Base-by-base conservation (phyloP, 2,329 filamentous ascomycete species). In the Trichoderma atroviride region DNA sequence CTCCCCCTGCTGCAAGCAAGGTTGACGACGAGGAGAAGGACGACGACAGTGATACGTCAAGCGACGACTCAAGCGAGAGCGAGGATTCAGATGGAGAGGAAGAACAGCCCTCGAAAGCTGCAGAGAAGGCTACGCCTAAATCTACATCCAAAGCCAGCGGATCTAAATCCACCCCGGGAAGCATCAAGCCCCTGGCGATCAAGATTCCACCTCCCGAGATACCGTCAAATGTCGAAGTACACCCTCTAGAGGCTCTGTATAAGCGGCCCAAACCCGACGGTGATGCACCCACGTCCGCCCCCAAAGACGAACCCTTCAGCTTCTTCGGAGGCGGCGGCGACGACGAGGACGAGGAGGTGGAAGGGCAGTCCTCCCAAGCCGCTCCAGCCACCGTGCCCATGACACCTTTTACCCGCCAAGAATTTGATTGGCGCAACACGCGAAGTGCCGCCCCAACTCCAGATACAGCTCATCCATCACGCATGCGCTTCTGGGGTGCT, bases 401-500 rank as follows among this genome's bases (percentile, higher is more conserved):
- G 79, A 97, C 95, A 0, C 95, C 95, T 0, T 97, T 89, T 78
- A 93, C 92, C 0, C 89, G 90, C 72, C 87, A 90, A 73, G 95
- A 98, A 73, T 83, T 95, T 35, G 90, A 93, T 74, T 88, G 84
- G 81, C 87, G 94, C 71, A 88, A 87, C 62, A 77, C 92, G n/a
- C 87, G 96, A 68, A 97, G 94, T 77, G 94, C 94, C 6, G 96
- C 96, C 2, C 96, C 96, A 0, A 99, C 96, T 0, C 96, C 96
- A 0, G 96, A 99, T 77, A 98, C 96, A 0, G 93, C 93, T 1
- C 89, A 94, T 70, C 89, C 92, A 2, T 89, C 84, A 52, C 87
- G 88, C 33, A 85, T 83, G 69, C 83, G 84, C 72, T 83, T 90
- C 31, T 89, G 87, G 84, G 83, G 13, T 80, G 65, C 50, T 19